Evolutionary conservation across 345 rosid species (phyloP).

Genomic region (Brassica cretica): DNA sequence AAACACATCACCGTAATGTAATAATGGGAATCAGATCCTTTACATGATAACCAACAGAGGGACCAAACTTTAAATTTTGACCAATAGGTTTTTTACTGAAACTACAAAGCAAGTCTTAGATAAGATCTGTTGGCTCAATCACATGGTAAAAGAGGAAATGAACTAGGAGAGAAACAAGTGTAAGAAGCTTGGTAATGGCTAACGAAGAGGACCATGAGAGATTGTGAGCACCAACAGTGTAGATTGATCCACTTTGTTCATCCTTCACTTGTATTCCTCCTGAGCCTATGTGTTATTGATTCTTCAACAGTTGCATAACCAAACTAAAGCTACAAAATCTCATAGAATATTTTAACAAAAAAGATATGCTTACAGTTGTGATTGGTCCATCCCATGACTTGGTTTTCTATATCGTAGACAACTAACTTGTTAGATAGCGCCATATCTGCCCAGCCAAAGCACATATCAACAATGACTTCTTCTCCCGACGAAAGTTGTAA

Average conservation of each 20-base stretch:
- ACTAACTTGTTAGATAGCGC: slow-evolving; percentile 88
- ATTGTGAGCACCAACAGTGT: slow-evolving; percentile 60
- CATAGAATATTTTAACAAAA: not conserved
- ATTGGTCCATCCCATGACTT: slow-evolving; percentile 85
- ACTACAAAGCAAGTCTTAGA: not conserved
- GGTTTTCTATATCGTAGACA: slow-evolving; percentile 77
- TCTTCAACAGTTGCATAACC: no score
- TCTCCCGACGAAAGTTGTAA: slow-evolving; percentile 54
- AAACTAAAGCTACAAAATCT: no score
- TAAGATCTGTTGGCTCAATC: not conserved
- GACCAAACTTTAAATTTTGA: not conserved
- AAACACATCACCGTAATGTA: slow-evolving; percentile 36
- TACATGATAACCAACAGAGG: no score
- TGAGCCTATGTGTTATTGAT: slow-evolving; percentile 53
- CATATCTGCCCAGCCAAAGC: slow-evolving; percentile 57
- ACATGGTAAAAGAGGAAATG: slow-evolving; percentile 41
- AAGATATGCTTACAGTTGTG: slow-evolving; percentile 73
- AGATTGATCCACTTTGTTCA: slow-evolving; percentile 47
- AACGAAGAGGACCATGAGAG: slow-evolving; percentile 49
- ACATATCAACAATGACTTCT: slow-evolving; percentile 55
- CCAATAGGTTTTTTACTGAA: not conserved
- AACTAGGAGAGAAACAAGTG: slow-evolving; percentile 43
- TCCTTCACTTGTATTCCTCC: slow-evolving; percentile 73
- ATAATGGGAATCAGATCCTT: slow-evolving; percentile 8
- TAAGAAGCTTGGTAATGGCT: slow-evolving; percentile 36